These are phyloP conservation scores for Metarhizium anisopliae DNA, from an alignment of 2,329 filamentous ascomycete genomes.

Conservation along the genomic window DNA sequence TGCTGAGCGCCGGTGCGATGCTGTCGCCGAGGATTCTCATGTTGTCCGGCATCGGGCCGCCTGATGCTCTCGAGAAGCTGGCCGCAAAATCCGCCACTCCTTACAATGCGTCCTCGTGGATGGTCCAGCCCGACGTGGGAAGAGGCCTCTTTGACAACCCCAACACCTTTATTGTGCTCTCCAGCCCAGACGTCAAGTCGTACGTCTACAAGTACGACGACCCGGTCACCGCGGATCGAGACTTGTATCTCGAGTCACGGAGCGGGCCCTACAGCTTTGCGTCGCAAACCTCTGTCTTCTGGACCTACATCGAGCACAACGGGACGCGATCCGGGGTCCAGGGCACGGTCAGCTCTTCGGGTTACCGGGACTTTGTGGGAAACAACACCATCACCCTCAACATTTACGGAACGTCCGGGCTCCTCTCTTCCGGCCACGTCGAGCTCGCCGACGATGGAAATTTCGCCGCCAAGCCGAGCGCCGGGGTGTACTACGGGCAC, in stretches of 20 bases:
- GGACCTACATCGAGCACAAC: slow-evolving; percentile 36
- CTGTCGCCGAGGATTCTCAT: slow-evolving; percentile 33
- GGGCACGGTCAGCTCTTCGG: slow-evolving; percentile 41
- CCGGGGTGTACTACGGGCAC: slow-evolving; percentile 37
- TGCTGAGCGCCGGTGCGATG: slow-evolving; percentile 31
- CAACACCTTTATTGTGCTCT: slow-evolving; percentile 43
- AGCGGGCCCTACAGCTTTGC: slow-evolving; percentile 45
- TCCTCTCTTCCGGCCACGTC: slow-evolving; percentile 38
- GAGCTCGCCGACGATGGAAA: slow-evolving; percentile 29
- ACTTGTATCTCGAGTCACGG: slow-evolving; percentile 36
- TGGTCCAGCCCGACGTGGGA: slow-evolving; percentile 40
- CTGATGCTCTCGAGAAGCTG: slow-evolving; percentile 22
- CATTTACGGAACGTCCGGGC: slow-evolving; percentile 46
- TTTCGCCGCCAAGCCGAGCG: slow-evolving; percentile 31
- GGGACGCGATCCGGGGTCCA: slow-evolving; percentile 36
- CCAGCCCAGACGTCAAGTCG: slow-evolving; percentile 31
- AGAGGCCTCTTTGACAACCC: slow-evolving; percentile 46
- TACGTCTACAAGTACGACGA: slow-evolving; percentile 37
- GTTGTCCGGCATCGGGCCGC: slow-evolving; percentile 34
- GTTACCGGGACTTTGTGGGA: slow-evolving; percentile 28
- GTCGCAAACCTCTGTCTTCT: slow-evolving; percentile 43
- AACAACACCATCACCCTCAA: slow-evolving; percentile 45
- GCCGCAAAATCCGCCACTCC: slow-evolving; percentile 10
- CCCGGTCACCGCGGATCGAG: slow-evolving; percentile 30
- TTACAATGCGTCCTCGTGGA: slow-evolving; percentile 29